These are phyloP conservation scores for Onygenales sp. DNA, from an alignment of 2,329 filamentous ascomycete genomes.

Conservation along the genomic window DNA sequence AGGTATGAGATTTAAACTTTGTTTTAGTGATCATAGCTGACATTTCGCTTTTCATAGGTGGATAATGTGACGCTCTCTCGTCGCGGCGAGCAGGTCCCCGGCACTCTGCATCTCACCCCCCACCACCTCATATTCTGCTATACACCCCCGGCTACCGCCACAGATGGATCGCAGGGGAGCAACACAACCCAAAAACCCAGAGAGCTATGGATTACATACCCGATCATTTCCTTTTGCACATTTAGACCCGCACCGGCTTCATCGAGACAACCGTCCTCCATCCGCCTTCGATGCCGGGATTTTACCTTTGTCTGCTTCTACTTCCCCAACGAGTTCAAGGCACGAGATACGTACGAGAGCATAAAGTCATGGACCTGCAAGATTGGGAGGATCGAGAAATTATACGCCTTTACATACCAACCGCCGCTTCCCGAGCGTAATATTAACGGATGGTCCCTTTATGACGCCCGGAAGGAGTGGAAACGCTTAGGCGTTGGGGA, in stretches of 20 bases:
- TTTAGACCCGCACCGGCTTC: slow-evolving; percentile 63
- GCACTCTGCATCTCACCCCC: slow-evolving; percentile 53
- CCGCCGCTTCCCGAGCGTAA: slow-evolving; percentile 63
- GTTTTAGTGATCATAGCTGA: background rate
- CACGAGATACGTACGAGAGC: slow-evolving; percentile 78
- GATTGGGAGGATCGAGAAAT: slow-evolving; percentile 71
- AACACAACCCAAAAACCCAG: slow-evolving; percentile 41
- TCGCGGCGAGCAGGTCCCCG: slow-evolving; percentile 46
- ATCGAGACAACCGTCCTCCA: slow-evolving; percentile 65
- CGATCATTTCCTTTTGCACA: slow-evolving; percentile 74
- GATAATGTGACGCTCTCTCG: slow-evolving; percentile 51
- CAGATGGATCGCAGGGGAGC: slow-evolving; percentile 25
- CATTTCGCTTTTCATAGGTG: slow-evolving; percentile 25
- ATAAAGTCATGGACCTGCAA: slow-evolving; percentile 74
- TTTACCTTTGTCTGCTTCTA: slow-evolving; percentile 91
- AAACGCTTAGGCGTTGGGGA: slow-evolving; percentile 76
- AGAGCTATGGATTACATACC: slow-evolving; percentile 90
- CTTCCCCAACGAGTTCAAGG: slow-evolving; percentile 63
- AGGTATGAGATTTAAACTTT: slow-evolving; percentile 4
- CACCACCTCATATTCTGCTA: slow-evolving; percentile 58
- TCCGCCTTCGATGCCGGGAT: slow-evolving; percentile 82
- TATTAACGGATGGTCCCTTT: slow-evolving; percentile 72
- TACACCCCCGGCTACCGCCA: slow-evolving; percentile 30
- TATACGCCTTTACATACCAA: slow-evolving; percentile 83
- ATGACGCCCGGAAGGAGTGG: slow-evolving; percentile 79